These are phyloP conservation scores for Thielaviopsis populi DNA, from an alignment of 2,329 filamentous ascomycete genomes.

Conservation along the genomic window DNA sequence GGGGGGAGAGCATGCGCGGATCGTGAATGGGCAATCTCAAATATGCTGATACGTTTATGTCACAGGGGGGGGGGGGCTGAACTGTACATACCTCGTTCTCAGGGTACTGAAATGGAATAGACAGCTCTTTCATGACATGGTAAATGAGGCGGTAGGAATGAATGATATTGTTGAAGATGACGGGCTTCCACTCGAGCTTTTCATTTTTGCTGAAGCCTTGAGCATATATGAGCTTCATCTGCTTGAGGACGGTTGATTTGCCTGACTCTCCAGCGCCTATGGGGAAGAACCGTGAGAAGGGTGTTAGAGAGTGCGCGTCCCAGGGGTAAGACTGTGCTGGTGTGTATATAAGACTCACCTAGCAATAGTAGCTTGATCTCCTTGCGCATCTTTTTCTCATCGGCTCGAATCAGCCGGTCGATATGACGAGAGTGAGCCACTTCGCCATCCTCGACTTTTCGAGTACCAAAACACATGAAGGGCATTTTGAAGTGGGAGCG, in stretches of 20 bases:
- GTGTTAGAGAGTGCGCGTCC: too few relatives aligned
- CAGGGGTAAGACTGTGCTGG: neutral
- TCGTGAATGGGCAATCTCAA: neutral
- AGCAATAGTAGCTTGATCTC: constrained; percentile 90
- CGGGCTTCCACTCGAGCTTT: constrained; percentile 83
- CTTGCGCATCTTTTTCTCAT: constrained; percentile 72
- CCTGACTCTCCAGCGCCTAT: constrained; percentile 77
- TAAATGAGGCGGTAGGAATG: constrained; percentile 83
- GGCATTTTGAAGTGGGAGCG: constrained; percentile 19
- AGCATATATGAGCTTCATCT: constrained; percentile 96
- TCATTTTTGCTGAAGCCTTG: constrained; percentile 82
- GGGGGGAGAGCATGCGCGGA: neutral
- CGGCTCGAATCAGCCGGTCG: constrained; percentile 68
- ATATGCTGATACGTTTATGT: neutral
- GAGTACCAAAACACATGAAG: constrained; percentile 49
- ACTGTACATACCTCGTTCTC: constrained; percentile 52
- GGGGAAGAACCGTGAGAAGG: constrained; percentile 9
- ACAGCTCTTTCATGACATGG: constrained; percentile 78
- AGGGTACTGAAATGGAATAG: constrained; percentile 61
- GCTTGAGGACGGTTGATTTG: constrained; percentile 94
- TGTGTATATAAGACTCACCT: constrained; percentile 41
- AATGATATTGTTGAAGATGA: constrained; percentile 89
- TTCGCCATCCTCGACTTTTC: constrained; percentile 36
- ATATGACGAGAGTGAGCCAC: constrained; percentile 55
- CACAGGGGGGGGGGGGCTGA: neutral